These are phyloP conservation scores for Petrea volubilis DNA, from an alignment of 257 asterid species.

Conservation along the genomic window DNA sequence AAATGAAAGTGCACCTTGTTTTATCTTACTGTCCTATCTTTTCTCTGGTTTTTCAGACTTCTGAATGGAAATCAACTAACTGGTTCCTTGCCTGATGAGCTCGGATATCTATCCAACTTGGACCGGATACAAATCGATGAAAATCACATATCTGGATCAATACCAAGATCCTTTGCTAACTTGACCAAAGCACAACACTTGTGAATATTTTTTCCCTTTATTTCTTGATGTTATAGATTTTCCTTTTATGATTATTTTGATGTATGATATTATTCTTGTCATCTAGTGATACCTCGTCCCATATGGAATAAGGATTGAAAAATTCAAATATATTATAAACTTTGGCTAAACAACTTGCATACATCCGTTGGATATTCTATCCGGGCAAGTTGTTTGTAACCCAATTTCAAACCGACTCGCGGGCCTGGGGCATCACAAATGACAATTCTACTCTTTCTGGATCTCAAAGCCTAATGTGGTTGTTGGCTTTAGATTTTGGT, in stretches of 20 bases:
- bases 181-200: constrained; percentile 61
- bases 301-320: no score
- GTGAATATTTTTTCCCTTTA: constrained; percentile 45
- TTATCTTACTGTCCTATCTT: no score
- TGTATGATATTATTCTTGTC: constrained; percentile 6
- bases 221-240: neutral
- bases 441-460: no score
- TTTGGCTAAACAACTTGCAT: no score
- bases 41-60: constrained; percentile 63
- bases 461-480: no score
- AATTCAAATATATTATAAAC: no score
- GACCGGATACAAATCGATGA: constrained; percentile 86
- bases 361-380: no score
- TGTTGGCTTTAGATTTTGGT: no score
- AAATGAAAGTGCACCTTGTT: neutral
- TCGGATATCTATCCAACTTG: constrained; percentile 70
- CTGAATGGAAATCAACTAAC: constrained; percentile 81
- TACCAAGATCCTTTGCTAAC: constrained; percentile 74
- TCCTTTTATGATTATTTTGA: constrained; percentile 1
- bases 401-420: no score
- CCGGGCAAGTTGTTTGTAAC: no score
- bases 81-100: constrained; percentile 84
- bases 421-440: no score
- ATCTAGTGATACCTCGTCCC: no score
- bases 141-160: constrained; percentile 73